Conservation (phyloP, 1,139 yeast species). For the Dujonia santamariae region DNA sequence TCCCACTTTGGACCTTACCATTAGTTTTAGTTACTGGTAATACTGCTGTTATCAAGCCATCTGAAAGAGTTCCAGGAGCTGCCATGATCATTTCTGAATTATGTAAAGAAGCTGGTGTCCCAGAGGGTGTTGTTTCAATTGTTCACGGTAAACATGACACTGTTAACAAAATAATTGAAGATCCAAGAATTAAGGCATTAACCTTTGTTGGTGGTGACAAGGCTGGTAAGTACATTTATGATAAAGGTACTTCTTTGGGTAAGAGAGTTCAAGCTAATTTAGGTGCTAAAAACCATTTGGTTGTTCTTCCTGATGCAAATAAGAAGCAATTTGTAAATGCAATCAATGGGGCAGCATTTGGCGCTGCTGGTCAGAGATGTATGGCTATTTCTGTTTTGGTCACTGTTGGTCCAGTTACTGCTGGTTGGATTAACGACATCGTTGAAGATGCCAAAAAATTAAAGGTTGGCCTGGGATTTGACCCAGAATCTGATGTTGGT, state of each 20-base stretch:
- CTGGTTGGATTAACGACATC: constrained; percentile 62
- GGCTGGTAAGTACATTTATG: constrained; percentile 73
- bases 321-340: constrained; percentile 65
- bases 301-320: constrained; percentile 72
- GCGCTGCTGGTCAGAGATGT: constrained; percentile 85
- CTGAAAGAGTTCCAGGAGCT: constrained; percentile 79
- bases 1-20: constrained; percentile 81
- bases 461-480: constrained; percentile 67
- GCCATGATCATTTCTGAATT: constrained; percentile 75
- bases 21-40: constrained; percentile 75
- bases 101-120: constrained; percentile 74
- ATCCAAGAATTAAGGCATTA: constrained; percentile 74
- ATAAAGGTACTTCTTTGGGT: constrained; percentile 65
- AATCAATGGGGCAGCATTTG: constrained; percentile 74
- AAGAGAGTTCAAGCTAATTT: constrained; percentile 77
- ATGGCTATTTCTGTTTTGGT: constrained; percentile 79
- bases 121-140: constrained; percentile 71
- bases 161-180: constrained; percentile 70
- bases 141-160: constrained; percentile 78
- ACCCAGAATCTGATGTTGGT: constrained; percentile 60
- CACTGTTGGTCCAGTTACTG: constrained; percentile 65
- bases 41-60: constrained; percentile 72
- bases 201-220: constrained; percentile 78
- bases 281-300: constrained; percentile 78
- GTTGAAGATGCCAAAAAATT: constrained; percentile 57